Conservation (phyloP, 2,329 filamentous ascomycete genomes). For the Metarhizium brunneum region DNA sequence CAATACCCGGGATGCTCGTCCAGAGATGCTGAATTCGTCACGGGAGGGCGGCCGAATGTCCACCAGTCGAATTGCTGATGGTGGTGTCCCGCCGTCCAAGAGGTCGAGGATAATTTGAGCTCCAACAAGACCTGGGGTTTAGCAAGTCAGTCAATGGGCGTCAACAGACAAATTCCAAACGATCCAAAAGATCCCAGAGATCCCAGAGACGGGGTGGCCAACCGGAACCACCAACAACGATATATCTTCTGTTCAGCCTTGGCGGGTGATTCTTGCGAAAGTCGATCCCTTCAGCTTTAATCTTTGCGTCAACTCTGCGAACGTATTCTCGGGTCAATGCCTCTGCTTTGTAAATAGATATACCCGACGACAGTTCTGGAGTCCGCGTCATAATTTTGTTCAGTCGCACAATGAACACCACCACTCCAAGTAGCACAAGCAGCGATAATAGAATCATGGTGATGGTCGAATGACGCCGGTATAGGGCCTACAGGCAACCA, state of each 20-base stretch:
- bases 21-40: constrained; percentile 27
- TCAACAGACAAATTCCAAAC: neutral
- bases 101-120: constrained; percentile 45
- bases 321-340: constrained; percentile 27
- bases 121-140: constrained; percentile 40
- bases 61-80: constrained; percentile 41
- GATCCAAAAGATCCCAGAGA: neutral
- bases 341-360: constrained; percentile 19
- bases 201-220: constrained; percentile 10
- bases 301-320: constrained; percentile 22
- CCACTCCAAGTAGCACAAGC: constrained; percentile 10
- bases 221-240: constrained; percentile 39
- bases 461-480: neutral
- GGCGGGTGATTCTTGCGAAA: constrained; percentile 29
- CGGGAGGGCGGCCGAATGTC: constrained; percentile 37
- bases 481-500: neutral
- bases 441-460: neutral
- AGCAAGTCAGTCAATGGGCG: neutral
- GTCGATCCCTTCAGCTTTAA: constrained; percentile 27
- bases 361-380: constrained; percentile 20
- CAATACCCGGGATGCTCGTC: constrained; percentile 24
- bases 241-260: constrained; percentile 30
- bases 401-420: constrained; percentile 20
- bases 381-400: constrained; percentile 27
- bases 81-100: constrained; percentile 39